These are phyloP conservation scores for Sclerotinia glacialis DNA, from an alignment of 2,329 filamentous ascomycete genomes.

Conservation along the genomic window DNA sequence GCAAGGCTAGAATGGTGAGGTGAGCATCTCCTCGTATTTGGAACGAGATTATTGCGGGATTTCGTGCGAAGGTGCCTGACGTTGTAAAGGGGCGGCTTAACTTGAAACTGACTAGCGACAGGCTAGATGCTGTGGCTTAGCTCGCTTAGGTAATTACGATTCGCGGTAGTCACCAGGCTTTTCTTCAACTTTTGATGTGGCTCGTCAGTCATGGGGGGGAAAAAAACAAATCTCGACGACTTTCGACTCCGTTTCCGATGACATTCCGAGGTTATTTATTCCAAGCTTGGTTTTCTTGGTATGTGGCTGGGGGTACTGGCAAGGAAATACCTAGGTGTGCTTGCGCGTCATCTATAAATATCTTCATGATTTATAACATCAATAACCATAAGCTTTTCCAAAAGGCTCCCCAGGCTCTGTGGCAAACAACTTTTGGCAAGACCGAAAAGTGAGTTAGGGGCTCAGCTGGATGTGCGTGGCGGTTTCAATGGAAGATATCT, in stretches of 20 bases:
- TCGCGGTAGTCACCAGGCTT: not conserved
- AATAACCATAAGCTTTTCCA: not conserved
- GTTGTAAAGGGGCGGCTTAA: not conserved
- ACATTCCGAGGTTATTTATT: constrained; percentile 1
- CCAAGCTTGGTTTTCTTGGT: constrained; percentile 1
- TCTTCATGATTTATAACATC: not conserved
- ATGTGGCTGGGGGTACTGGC: not conserved
- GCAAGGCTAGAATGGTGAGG: not conserved
- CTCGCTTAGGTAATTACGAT: not conserved
- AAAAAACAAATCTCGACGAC: not conserved
- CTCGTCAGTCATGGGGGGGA: not conserved
- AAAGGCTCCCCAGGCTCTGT: not conserved
- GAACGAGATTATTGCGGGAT: not conserved
- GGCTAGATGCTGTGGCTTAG: not conserved
- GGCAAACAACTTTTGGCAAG: not conserved
- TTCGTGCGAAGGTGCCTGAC: not conserved
- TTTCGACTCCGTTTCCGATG: not conserved
- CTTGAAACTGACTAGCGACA: not conserved
- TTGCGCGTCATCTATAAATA: constrained; percentile 13
- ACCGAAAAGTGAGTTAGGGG: not conserved
- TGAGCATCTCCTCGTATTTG: constrained; percentile 9
- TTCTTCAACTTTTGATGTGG: not conserved
- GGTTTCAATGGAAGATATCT: not conserved
- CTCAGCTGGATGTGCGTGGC: not conserved
- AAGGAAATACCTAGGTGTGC: not conserved